Percentiles rank a stretch among this genome's conserved stretches.
phyloP scores from a whole-genome alignment of 2,329 filamentous ascomycete genomes.

The Dactylonectria estremocensis region DNA sequence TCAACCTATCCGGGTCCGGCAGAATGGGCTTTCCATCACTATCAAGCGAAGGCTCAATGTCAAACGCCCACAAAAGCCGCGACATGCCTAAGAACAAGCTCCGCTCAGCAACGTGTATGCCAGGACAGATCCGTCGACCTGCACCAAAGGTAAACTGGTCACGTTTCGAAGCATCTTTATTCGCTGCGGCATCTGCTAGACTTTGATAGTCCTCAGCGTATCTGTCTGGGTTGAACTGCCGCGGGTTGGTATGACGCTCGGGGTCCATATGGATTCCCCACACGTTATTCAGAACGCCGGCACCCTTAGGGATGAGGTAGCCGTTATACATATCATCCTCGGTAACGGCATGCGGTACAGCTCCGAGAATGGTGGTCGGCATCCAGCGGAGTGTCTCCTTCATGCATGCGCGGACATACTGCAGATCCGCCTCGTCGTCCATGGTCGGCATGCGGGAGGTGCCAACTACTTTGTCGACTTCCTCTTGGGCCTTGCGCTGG shows the following conservation, averaged over 20 bases:
- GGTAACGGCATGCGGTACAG: slow-evolving; percentile 56
- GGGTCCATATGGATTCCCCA: slow-evolving; percentile 72
- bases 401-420: slow-evolving; percentile 55
- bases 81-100: slow-evolving; percentile 1
- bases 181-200: neutral
- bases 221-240: slow-evolving; percentile 52
- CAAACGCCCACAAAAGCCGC: slow-evolving; percentile 8
- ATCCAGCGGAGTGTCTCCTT: slow-evolving; percentile 53
- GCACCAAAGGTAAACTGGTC: slow-evolving; percentile 4
- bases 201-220: slow-evolving; percentile 27
- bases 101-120: neutral
- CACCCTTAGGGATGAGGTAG: slow-evolving; percentile 48
- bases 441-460: slow-evolving; percentile 58
- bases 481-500: slow-evolving; percentile 57
- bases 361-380: slow-evolving; percentile 50
- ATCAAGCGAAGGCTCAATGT: neutral
- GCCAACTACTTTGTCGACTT: slow-evolving; percentile 62
- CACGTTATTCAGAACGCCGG: slow-evolving; percentile 40
- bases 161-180: neutral
- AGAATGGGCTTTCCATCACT: neutral
- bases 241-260: slow-evolving; percentile 70
- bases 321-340: slow-evolving; percentile 45
- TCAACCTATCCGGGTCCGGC: slow-evolving; percentile 11
- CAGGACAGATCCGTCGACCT: slow-evolving; percentile 13
- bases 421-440: slow-evolving; percentile 60